These are phyloP conservation scores for Cardiospermum halicacabum DNA, from an alignment of 345 rosid genomes.

Conservation along the genomic window DNA sequence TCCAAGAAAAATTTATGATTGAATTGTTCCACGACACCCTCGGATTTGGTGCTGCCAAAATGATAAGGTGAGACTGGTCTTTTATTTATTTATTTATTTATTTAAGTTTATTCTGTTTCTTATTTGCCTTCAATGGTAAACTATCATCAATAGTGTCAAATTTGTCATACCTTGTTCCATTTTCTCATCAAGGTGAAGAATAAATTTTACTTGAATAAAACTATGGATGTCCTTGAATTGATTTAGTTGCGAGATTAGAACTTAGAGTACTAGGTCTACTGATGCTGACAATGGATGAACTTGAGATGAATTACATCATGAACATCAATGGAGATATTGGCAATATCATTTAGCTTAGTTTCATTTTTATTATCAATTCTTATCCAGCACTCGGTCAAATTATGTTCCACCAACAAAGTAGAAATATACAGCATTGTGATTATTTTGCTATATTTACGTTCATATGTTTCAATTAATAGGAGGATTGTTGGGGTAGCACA, in stretches of 20 bases:
- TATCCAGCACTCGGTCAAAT: neutral
- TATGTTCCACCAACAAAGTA: neutral
- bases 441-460: neutral
- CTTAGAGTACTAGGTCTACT: neutral
- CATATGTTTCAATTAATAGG: conserved; percentile 31
- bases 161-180: neutral
- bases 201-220: neutral
- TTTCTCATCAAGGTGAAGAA: neutral
- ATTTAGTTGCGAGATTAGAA: neutral
- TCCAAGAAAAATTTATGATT: conserved; percentile 53
- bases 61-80: conserved; percentile 60
- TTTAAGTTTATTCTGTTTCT: neutral
- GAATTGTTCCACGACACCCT: conserved; percentile 79
- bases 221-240: neutral
- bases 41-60: conserved; percentile 95
- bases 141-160: neutral
- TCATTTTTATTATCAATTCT: neutral
- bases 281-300: neutral
- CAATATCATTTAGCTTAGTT: neutral
- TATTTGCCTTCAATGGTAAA: no score
- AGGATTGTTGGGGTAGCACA: conserved; percentile 96
- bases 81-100: neutral
- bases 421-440: neutral
- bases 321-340: neutral
- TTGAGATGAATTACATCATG: neutral